Percentiles rank a stretch among this genome's conserved stretches.
Evolutionary conservation across 1,139 yeast species (phyloP).

Genomic region (Suhomyces atakaporum): DNA sequence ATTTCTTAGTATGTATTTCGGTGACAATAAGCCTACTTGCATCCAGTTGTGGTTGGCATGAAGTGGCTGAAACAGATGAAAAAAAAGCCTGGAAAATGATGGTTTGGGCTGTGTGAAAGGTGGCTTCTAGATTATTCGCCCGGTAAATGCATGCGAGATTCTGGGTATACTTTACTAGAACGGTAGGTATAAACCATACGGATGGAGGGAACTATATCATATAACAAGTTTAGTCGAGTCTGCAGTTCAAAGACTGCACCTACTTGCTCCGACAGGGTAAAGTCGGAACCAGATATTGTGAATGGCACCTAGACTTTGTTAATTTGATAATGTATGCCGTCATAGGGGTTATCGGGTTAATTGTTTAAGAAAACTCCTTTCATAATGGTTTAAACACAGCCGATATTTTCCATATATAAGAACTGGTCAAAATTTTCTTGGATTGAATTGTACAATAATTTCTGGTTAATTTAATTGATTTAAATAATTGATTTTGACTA

Average conservation of each 20-base stretch:
- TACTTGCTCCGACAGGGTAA: background rate
- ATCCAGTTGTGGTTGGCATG: background rate
- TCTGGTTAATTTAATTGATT: background rate
- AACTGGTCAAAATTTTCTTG: background rate
- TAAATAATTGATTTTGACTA: too few relatives aligned
- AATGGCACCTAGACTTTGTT: background rate
- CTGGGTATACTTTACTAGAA: background rate
- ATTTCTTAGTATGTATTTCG: too few relatives aligned
- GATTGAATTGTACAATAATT: background rate
- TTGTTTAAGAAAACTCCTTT: too few relatives aligned
- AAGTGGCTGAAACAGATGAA: background rate
- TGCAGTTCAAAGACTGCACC: background rate
- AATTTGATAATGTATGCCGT: background rate
- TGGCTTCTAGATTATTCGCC: slow-evolving; percentile 1
- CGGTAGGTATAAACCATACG: background rate
- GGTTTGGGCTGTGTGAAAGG: background rate
- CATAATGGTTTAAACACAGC: too few relatives aligned
- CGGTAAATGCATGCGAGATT: background rate
- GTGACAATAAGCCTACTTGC: background rate
- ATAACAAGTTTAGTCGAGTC: background rate
- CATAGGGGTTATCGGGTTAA: background rate
- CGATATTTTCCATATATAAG: background rate
- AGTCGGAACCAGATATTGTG: background rate
- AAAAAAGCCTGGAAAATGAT: background rate
- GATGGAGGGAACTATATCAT: background rate